A percentile compares a stretch with the other conserved stretches of the same genome.
phyloP scores from a whole-genome alignment of 192 early-diverging fungal genomes.

The Coemansia sp. region DNA sequence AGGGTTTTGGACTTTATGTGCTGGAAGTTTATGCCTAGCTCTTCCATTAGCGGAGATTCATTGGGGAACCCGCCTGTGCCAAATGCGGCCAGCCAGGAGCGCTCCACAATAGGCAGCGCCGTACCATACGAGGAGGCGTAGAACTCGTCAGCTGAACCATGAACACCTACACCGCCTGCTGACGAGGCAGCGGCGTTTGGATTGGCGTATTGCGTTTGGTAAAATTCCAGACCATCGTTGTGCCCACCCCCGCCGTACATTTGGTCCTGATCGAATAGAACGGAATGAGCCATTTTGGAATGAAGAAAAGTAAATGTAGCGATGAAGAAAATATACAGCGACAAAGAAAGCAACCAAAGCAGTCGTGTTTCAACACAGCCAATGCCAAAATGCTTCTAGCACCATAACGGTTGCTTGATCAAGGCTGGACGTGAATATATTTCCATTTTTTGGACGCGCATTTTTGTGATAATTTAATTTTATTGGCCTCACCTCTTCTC shows the following conservation, averaged over 20 bases:
- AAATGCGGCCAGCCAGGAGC: constrained; percentile 70
- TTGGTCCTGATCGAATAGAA: constrained; percentile 51
- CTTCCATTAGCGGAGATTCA: constrained; percentile 92
- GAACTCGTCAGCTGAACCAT: constrained; percentile 48
- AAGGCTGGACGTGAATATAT: not conserved
- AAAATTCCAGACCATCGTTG: constrained; percentile 48
- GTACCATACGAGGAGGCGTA: constrained; percentile 51
- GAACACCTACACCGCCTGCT: constrained; percentile 14
- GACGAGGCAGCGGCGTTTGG: constrained; percentile 23
- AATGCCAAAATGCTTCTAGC: not conserved
- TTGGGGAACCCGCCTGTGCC: constrained; percentile 87
- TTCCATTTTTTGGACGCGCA: not conserved
- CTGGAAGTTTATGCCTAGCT: constrained; percentile 91
- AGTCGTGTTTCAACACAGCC: not conserved
- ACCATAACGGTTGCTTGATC: not conserved
- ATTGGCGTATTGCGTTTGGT: constrained; percentile 51
- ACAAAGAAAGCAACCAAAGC: not conserved
- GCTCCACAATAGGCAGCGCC: constrained; percentile 48
- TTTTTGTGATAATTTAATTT: not conserved
- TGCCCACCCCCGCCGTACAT: constrained; percentile 23
- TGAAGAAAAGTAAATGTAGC: not conserved
- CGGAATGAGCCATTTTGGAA: constrained; percentile 49
- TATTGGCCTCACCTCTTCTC: not conserved
- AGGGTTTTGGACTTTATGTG: constrained; percentile 88
- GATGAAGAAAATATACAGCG: not conserved